phyloP scores from a whole-genome alignment of 257 asterid species.

The Solanum piurae region DNA sequence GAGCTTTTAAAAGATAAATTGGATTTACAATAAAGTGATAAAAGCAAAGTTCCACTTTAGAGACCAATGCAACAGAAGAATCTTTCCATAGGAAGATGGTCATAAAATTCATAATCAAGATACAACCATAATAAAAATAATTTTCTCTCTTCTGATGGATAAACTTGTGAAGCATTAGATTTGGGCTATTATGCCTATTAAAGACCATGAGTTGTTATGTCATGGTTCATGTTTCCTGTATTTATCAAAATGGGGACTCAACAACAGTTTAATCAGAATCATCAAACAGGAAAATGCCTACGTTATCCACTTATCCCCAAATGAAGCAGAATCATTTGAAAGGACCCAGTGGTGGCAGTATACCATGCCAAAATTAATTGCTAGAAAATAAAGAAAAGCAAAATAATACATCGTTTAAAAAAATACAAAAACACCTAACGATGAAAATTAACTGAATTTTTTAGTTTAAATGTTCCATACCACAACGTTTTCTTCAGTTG shows the following conservation, averaged over 20 bases:
- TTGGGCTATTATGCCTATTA: neutral
- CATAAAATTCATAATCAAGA: neutral
- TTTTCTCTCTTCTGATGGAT: neutral
- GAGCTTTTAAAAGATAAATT: neutral
- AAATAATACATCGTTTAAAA: neutral
- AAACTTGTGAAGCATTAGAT: neutral
- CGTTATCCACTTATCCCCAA: neutral
- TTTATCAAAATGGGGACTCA: neutral
- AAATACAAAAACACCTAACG: neutral
- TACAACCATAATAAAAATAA: neutral
- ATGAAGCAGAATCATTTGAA: neutral
- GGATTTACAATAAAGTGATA: neutral
- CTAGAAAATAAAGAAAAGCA: neutral
- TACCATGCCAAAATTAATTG: conserved; percentile 14
- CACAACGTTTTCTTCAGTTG: conserved; percentile 76
- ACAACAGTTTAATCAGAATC: neutral
- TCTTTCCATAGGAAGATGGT: neutral
- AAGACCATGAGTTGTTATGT: neutral
- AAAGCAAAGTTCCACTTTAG: neutral
- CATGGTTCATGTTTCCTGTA: neutral
- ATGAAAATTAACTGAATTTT: neutral
- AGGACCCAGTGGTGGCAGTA: neutral
- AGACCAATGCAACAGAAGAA: neutral
- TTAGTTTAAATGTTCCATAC: conserved; percentile 23
- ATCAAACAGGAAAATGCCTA: neutral